Evolutionary conservation across 2,329 filamentous ascomycete genomes (phyloP), one percentile per base, ranked within the genome.

Genomic region (Calonectria montana): DNA sequence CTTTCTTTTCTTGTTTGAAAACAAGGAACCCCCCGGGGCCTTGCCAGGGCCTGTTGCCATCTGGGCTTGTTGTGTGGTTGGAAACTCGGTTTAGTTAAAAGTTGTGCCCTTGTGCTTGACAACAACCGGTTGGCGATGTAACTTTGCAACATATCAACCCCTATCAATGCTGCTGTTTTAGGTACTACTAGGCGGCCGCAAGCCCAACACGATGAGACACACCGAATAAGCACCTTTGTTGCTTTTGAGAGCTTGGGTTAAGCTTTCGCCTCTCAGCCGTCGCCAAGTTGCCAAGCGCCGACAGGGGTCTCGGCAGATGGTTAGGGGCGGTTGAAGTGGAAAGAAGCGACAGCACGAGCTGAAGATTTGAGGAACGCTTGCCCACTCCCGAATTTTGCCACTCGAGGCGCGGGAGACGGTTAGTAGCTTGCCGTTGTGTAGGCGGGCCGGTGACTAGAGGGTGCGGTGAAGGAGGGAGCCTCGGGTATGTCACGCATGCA

Each of bases 401-500:
- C 53, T 39, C 21, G 4, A 43, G 43, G 57, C n/a, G 21, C 57
- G 37, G 57, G 37, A 35, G 4, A 57, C 23, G 27, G 15, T 37
- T 12, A 4, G 37, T 25, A 35, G 21, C 15, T 27, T 10, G 35
- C 27, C 35, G 18, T 61, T 7, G 13, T 25, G 21, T 31, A 18
- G 18, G 31, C 25, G 55, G 65, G 29, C 9, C n/a, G 35, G 37
- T n/a, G 13, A 41, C 21, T 27, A 41, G 53, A 67, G 53, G 15
- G 45, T 67, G 41, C 29, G 43, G 55, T 67, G 43, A 41, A 27
- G 35, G 16, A 4, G 25, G 16, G 21, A 18, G 27, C 16, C 25
- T 43, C 15, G 25, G 18, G 43, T 48, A 9, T 13, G 55, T 62
- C 55, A 62, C 53, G 16, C 41, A 59, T 62, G 65, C 65, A 67